Evolutionary conservation across 2,329 filamentous ascomycete genomes (phyloP).

Genomic region (Xylaria digitata): DNA sequence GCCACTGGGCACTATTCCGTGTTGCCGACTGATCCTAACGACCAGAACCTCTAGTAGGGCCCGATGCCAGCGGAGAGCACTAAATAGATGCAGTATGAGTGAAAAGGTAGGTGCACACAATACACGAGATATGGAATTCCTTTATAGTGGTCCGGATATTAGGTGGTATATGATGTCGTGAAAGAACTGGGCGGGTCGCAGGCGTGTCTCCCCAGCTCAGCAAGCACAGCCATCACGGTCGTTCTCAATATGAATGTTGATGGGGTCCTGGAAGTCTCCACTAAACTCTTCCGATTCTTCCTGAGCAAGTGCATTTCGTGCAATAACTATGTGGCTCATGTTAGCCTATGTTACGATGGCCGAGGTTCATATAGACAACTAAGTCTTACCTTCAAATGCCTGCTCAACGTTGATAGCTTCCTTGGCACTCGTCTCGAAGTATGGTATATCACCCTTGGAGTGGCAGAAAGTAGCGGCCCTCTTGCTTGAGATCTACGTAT

Average conservation of each 20-base stretch:
- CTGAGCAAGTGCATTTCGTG: conserved; percentile 92
- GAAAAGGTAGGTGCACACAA: conserved; percentile 11
- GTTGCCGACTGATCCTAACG: conserved; percentile 6
- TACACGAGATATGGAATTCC: conserved; percentile 1
- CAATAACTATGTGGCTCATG: conserved; percentile 76
- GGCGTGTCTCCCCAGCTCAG: conserved; percentile 59
- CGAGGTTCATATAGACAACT: conserved; percentile 10
- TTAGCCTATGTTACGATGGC: background rate
- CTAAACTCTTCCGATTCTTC: conserved; percentile 98
- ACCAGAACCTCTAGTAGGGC: conserved; percentile 3
- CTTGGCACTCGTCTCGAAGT: conserved; percentile 99
- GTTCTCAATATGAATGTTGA: conserved; percentile 97
- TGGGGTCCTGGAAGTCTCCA: conserved; percentile 96
- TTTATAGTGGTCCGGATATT: conserved; percentile 18
- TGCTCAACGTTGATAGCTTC: conserved; percentile 98
- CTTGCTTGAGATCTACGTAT: conserved; percentile 84
- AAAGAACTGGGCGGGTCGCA: background rate
- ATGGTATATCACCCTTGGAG: conserved; percentile 95
- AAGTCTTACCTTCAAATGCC: conserved; percentile 70
- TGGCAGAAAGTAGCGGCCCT: conserved; percentile 97
- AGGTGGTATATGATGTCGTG: conserved; percentile 32
- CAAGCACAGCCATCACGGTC: conserved; percentile 94
- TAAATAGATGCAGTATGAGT: conserved; percentile 15
- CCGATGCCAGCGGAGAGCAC: conserved; percentile 12
- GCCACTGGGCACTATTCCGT: conserved; percentile 24